Evolutionary conservation across 345 rosid genomes (phyloP).

Genomic region (Viola odorata): DNA sequence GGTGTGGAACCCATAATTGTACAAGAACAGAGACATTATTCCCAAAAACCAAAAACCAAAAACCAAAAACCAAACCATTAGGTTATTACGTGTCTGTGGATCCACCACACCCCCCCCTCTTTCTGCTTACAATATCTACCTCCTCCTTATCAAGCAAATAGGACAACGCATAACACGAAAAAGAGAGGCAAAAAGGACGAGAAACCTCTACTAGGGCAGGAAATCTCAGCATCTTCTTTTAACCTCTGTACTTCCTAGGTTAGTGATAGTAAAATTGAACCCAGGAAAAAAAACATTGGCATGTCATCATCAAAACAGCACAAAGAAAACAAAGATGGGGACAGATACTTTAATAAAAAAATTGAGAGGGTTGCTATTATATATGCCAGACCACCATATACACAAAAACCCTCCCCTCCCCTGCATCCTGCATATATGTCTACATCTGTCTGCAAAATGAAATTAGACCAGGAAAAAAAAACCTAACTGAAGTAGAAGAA

Average conservation of each 20-base stretch:
- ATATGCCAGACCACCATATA: constrained; percentile 20
- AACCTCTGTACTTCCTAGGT: background rate
- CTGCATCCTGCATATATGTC: constrained; percentile 18
- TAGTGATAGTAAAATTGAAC: background rate
- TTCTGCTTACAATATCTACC: too few relatives aligned
- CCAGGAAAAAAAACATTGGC: background rate
- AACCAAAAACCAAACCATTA: too few relatives aligned
- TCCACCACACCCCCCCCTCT: too few relatives aligned
- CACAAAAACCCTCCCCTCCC: constrained; percentile 28
- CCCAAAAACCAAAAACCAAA: too few relatives aligned
- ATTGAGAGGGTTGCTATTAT: constrained; percentile 16
- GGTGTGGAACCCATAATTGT: too few relatives aligned
- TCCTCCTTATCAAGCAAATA: too few relatives aligned
- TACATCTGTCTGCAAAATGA: constrained; percentile 16
- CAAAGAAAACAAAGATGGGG: background rate
- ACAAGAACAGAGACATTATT: too few relatives aligned
- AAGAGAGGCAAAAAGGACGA: too few relatives aligned
- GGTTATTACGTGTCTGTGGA: too few relatives aligned
- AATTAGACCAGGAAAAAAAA: background rate
- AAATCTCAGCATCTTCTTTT: background rate
- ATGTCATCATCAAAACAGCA: background rate
- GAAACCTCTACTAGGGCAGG: background rate
- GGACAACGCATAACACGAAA: too few relatives aligned
- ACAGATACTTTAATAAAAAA: constrained; percentile 8
- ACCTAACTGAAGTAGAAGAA: background rate